Evolutionary conservation across 805 yeast species (phyloP).

Genomic region (Wickerhamiella bombiphila): DNA sequence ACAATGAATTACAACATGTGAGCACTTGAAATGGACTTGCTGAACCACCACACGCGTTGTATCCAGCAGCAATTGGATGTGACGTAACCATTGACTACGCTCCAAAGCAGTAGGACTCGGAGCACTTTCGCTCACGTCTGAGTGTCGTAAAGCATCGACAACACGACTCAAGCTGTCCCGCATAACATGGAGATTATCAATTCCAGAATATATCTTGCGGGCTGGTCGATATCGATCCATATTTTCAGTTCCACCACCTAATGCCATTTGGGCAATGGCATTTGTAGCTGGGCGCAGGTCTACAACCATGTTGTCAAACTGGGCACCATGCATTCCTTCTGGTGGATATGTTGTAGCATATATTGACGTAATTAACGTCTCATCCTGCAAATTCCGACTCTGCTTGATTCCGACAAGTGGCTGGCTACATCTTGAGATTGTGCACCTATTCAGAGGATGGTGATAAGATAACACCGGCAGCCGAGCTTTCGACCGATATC

Average conservation of each 20-base stretch:
- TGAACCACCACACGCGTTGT: slow-evolving; percentile 67
- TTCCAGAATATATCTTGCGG: slow-evolving; percentile 65
- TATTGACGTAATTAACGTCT: slow-evolving; percentile 58
- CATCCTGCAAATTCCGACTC: slow-evolving; percentile 82
- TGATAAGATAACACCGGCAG: slow-evolving; percentile 72
- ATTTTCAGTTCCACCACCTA: slow-evolving; percentile 96
- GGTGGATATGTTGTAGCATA: slow-evolving; percentile 40
- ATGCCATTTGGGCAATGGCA: slow-evolving; percentile 90
- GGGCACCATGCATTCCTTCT: slow-evolving; percentile 21
- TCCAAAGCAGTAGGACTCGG: slow-evolving; percentile 42
- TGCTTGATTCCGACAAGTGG: slow-evolving; percentile 86
- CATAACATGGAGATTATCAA: slow-evolving; percentile 93
- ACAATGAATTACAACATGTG: slow-evolving; percentile 80
- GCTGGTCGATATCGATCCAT: slow-evolving; percentile 72
- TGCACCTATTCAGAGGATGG: slow-evolving; percentile 44
- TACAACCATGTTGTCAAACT: slow-evolving; percentile 51
- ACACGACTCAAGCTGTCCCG: slow-evolving; percentile 63
- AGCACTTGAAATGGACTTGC: slow-evolving; percentile 67
- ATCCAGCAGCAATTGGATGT: slow-evolving; percentile 50
- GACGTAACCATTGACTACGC: slow-evolving; percentile 67
- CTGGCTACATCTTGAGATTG: slow-evolving; percentile 81
- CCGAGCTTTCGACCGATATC: slow-evolving; percentile 71
- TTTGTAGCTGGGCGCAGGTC: slow-evolving; percentile 89
- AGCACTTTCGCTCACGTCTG: slow-evolving; percentile 42
- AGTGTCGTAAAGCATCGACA: slow-evolving; percentile 46